phyloP scores from a whole-genome alignment of 768 basidiomycete genomes.

The Russula emetica region DNA sequence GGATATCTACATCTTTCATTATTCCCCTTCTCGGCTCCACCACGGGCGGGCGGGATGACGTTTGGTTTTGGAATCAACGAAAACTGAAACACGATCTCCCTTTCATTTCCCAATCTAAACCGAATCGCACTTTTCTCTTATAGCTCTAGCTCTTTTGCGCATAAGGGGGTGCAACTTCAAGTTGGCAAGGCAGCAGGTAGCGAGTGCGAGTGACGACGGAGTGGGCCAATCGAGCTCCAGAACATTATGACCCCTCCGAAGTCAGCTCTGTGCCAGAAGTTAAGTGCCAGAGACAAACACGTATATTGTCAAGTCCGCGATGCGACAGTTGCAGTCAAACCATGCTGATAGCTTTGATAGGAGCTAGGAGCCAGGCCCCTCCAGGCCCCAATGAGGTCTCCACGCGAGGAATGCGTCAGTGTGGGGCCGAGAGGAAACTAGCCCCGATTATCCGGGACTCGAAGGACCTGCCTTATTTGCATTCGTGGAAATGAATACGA shows the following conservation, averaged over 20 bases:
- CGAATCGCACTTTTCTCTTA: too few relatives aligned
- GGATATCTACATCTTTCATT: neutral
- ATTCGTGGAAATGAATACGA: too few relatives aligned
- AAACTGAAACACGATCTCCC: neutral
- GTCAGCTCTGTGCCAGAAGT: too few relatives aligned
- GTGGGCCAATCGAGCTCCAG: too few relatives aligned
- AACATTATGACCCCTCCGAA: too few relatives aligned
- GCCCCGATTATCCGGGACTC: neutral
- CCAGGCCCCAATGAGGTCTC: too few relatives aligned
- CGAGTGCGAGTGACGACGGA: too few relatives aligned
- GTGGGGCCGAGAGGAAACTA: conserved; percentile 7
- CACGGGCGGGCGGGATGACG: conserved; percentile 1
- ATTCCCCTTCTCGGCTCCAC: conserved; percentile 5
- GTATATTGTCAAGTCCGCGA: too few relatives aligned
- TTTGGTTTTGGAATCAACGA: neutral
- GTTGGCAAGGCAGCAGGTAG: too few relatives aligned
- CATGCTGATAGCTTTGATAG: neutral
- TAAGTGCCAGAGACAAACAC: too few relatives aligned
- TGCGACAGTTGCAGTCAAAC: neutral
- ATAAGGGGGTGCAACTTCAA: too few relatives aligned
- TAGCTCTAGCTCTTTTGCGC: neutral
- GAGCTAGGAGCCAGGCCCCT: too few relatives aligned
- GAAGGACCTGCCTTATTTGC: neutral
- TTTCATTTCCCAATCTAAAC: neutral
- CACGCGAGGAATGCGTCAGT: neutral